Evolutionary conservation across 1,139 yeast species (phyloP).

Genomic region (Hansenula sp.): DNA sequence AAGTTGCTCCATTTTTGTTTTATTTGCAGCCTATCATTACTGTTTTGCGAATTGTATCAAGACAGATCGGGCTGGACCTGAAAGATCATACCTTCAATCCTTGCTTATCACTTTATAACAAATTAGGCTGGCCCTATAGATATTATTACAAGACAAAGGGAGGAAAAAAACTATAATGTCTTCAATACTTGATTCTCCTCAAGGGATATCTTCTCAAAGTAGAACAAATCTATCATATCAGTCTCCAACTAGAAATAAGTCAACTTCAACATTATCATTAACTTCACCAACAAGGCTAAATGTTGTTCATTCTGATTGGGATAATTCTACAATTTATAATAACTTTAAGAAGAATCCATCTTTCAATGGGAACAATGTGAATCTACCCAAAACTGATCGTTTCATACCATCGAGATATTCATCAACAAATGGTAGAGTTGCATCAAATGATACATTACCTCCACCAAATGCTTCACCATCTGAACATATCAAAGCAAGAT

Average conservation of each 20-base stretch:
- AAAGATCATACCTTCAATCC: conserved; percentile 1
- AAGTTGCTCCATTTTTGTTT: neutral
- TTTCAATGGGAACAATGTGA: conserved; percentile 4
- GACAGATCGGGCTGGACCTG: conserved; percentile 20
- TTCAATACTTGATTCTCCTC: conserved; percentile 11
- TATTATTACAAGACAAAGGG: no score
- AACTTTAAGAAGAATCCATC: conserved; percentile 20
- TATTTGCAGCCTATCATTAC: neutral
- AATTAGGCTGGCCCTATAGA: conserved; percentile 16
- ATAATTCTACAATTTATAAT: conserved; percentile 20
- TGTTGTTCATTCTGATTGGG: conserved; percentile 38
- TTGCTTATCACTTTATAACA: neutral
- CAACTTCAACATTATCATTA: conserved; percentile 28
- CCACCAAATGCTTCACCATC: conserved; percentile 45
- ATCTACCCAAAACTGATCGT: conserved; percentile 34
- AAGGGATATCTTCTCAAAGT: conserved; percentile 5
- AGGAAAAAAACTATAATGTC: conserved; percentile 8
- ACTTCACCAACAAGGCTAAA: conserved; percentile 46
- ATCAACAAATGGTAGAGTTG: conserved; percentile 39
- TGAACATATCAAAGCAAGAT: conserved; percentile 63
- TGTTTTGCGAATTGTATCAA: neutral
- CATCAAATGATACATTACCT: conserved; percentile 27
- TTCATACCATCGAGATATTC: conserved; percentile 51
- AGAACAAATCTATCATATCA: conserved; percentile 11
- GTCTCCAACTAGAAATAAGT: conserved; percentile 15